A percentile compares a stretch with the other conserved stretches of the same genome.
Conservation (phyloP, 2,329 filamentous ascomycete species). For the Sarocladiaceae sp. region DNA sequence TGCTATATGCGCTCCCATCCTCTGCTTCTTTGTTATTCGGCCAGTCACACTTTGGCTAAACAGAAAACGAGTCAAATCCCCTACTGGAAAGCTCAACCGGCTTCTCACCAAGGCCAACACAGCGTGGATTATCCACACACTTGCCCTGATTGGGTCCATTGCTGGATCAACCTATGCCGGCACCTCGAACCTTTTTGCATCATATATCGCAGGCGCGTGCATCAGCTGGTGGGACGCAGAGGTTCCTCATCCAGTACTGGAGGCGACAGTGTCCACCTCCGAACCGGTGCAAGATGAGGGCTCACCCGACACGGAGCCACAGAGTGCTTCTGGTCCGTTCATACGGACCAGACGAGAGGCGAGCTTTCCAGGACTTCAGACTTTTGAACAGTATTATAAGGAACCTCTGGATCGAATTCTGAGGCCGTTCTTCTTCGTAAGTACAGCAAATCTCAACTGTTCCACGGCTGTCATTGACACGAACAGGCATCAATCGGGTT, state of each 20-base stretch:
- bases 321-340: too few relatives aligned
- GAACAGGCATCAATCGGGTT: constrained; percentile 60
- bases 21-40: constrained; percentile 36
- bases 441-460: constrained; percentile 13
- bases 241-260: constrained; percentile 17
- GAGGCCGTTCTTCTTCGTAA: constrained; percentile 67
- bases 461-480: background rate
- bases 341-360: too few relatives aligned
- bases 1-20: constrained; percentile 37
- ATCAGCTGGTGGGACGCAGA: constrained; percentile 54
- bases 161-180: constrained; percentile 51
- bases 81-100: constrained; percentile 1
- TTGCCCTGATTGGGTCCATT: constrained; percentile 42
- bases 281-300: background rate
- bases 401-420: constrained; percentile 43
- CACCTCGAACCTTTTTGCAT: constrained; percentile 56
- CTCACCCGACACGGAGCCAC: background rate
- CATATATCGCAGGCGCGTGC: constrained; percentile 54
- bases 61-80: constrained; percentile 26
- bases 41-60: constrained; percentile 28
- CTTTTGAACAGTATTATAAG: constrained; percentile 34
- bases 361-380: background rate
- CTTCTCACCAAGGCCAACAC: constrained; percentile 22
- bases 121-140: constrained; percentile 40
- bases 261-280: background rate